These are phyloP conservation scores for Jaltomata sinuosa DNA, from an alignment of 257 asterid genomes.

Conservation along the genomic window DNA sequence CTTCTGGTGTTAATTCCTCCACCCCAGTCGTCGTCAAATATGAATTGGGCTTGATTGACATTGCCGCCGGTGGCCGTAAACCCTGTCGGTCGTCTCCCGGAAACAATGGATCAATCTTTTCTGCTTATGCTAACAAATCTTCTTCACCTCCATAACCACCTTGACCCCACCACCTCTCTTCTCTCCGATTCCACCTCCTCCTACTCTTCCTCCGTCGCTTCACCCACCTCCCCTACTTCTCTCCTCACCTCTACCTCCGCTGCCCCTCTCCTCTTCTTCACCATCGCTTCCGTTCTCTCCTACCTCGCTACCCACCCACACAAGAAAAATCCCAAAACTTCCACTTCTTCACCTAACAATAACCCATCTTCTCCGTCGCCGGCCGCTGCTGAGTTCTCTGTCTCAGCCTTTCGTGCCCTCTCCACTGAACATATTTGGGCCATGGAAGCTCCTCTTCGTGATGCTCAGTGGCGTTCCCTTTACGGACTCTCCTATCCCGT, in stretches of 20 bases:
- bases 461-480: constrained; percentile 93
- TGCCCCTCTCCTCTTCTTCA: constrained; percentile 95
- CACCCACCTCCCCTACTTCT: constrained; percentile 33
- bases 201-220: constrained; percentile 41
- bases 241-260: constrained; percentile 64
- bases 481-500: constrained; percentile 92
- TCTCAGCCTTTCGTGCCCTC: constrained; percentile 92
- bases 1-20: not conserved
- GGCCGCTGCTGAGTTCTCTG: constrained; percentile 51
- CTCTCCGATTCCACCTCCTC: constrained; percentile 52
- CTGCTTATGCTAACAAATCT: constrained; percentile 85
- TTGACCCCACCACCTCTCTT: constrained; percentile 84
- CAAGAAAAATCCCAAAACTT: constrained; percentile 19
- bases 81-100: not conserved
- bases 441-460: constrained; percentile 93
- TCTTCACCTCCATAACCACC: constrained; percentile 89
- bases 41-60: not conserved
- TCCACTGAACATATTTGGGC: constrained; percentile 97
- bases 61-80: not conserved
- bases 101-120: constrained; percentile 71
- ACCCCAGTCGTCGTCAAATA: not conserved
- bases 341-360: constrained; percentile 29
- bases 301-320: constrained; percentile 67
- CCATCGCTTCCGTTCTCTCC: constrained; percentile 91
- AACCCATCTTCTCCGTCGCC: constrained; percentile 32